These are phyloP conservation scores for Rubus parviflorus DNA, from an alignment of 306 rosid species.

Conservation along the genomic window DNA sequence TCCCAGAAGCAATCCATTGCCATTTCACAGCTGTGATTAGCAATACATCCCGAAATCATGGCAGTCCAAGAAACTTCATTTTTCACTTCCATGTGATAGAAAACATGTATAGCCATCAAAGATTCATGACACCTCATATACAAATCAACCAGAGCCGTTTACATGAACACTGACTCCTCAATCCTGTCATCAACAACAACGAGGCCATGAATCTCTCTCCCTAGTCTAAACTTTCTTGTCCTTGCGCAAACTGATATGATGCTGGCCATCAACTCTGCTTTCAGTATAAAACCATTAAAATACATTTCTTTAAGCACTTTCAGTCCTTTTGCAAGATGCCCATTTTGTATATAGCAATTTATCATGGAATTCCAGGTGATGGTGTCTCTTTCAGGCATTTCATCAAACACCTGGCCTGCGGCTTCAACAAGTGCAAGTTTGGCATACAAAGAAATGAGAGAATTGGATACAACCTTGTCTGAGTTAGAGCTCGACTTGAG, in stretches of 20 bases:
- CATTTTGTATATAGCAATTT: constrained; percentile 63
- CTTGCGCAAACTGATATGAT: constrained; percentile 51
- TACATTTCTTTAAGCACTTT: constrained; percentile 38
- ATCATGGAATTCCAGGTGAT: constrained; percentile 64
- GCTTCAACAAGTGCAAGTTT: constrained; percentile 33
- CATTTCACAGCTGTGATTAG: constrained; percentile 30
- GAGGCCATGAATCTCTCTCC: constrained; percentile 55
- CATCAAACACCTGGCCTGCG: constrained; percentile 58
- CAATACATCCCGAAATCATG: constrained; percentile 53
- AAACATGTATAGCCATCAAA: constrained; percentile 47
- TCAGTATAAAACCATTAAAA: constrained; percentile 40
- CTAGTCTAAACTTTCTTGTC: constrained; percentile 36
- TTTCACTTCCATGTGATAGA: constrained; percentile 44
- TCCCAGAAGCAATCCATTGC: constrained; percentile 47
- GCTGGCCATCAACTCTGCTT: constrained; percentile 56
- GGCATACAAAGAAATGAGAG: constrained; percentile 58
- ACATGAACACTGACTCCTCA: constrained; percentile 42
- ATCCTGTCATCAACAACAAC: constrained; percentile 47
- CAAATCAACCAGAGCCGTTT: constrained; percentile 60
- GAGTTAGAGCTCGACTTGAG: constrained; percentile 41
- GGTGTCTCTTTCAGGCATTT: constrained; percentile 51
- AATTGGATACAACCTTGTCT: constrained; percentile 50
- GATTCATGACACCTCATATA: constrained; percentile 47
- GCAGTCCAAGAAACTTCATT: constrained; percentile 79
- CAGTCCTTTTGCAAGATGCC: constrained; percentile 37